A percentile compares a stretch with the other conserved stretches of the same genome.
These are phyloP conservation scores for Globisporangium radiosum DNA, from an alignment of 352 stramenopile species.

Conservation along the genomic window DNA sequence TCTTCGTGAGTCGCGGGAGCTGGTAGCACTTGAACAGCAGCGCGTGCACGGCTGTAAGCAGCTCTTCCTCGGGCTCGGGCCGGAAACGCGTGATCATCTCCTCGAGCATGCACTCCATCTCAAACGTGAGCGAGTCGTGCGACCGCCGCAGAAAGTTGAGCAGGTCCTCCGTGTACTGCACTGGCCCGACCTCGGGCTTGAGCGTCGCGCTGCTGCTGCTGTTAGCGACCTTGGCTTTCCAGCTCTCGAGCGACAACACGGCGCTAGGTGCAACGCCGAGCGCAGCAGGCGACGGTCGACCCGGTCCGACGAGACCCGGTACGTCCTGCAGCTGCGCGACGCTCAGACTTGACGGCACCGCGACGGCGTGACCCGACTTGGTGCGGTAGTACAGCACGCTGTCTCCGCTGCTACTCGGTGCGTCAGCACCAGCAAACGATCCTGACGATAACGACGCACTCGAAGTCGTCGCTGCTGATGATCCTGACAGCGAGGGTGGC, in stretches of 20 bases:
- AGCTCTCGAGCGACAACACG: slow-evolving; percentile 66
- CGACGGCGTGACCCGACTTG: slow-evolving; percentile 73
- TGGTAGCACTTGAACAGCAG: slow-evolving; percentile 94
- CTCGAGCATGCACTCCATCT: slow-evolving; percentile 98
- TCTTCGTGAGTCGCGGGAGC: slow-evolving; percentile 70
- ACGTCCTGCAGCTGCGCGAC: slow-evolving; percentile 61
- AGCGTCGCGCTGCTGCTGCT: slow-evolving; percentile 19
- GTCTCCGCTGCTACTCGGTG: neutral
- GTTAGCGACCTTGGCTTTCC: slow-evolving; percentile 50
- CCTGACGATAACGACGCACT: no score
- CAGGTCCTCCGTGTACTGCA: slow-evolving; percentile 90
- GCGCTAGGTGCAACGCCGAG: slow-evolving; percentile 61
- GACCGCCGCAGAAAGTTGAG: slow-evolving; percentile 93
- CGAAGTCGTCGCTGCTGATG: slow-evolving; percentile 1
- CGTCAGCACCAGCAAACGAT: slow-evolving; percentile 5
- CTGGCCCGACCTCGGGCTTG: slow-evolving; percentile 70
- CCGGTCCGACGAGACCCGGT: slow-evolving; percentile 62
- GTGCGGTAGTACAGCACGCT: slow-evolving; percentile 68
- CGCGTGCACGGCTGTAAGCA: slow-evolving; percentile 93
- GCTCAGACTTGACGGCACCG: slow-evolving; percentile 52
- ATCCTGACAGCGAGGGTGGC: slow-evolving; percentile 6
- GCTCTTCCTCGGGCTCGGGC: slow-evolving; percentile 95
- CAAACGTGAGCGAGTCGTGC: slow-evolving; percentile 85
- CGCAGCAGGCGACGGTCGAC: slow-evolving; percentile 45
- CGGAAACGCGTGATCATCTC: slow-evolving; percentile 98